These are phyloP conservation scores for Phytophthora colocasiae DNA, from an alignment of 352 stramenopile species.

Conservation along the genomic window DNA sequence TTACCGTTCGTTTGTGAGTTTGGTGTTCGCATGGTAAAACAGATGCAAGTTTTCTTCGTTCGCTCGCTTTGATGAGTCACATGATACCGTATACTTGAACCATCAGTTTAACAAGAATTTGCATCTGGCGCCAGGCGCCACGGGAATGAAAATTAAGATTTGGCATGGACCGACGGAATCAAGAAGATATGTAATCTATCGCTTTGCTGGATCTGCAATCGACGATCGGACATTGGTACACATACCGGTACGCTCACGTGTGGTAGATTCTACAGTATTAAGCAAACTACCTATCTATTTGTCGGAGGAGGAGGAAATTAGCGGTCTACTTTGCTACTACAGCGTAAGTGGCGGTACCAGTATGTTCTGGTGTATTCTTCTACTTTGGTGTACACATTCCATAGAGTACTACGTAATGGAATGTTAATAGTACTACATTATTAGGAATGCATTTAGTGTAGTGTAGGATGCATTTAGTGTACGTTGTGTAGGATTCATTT, in stretches of 20 bases:
- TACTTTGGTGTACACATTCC: no score
- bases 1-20: background rate
- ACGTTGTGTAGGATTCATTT: no score
- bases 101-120: slow-evolving; percentile 21
- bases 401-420: no score
- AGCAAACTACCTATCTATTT: no score
- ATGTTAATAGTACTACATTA: no score
- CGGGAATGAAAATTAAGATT: slow-evolving; percentile 15
- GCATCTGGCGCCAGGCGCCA: background rate
- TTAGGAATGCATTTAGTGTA: no score
- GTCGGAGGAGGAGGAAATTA: no score
- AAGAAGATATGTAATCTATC: slow-evolving; percentile 6
- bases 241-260: no score
- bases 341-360: no score
- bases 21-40: slow-evolving; percentile 17
- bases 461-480: no score
- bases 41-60: slow-evolving; percentile 4
- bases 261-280: background rate
- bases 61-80: slow-evolving; percentile 17
- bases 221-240: background rate
- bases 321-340: no score
- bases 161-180: slow-evolving; percentile 21
- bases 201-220: background rate
- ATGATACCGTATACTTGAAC: slow-evolving; percentile 9
- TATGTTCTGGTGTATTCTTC: no score